Evolutionary conservation across 176 grass and related monocot species (phyloP).

Genomic region (bread wheat (Triticum aestivum)): IWGSC_CS_RefSeq_v2.1 NC_057801.1:680174560-680175059

Average conservation of each 20-base stretch:
- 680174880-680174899: not conserved
- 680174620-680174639: not conserved
- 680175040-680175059: no score
- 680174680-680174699: slow-evolving; percentile 19
- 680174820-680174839: slow-evolving; percentile 3
- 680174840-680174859: not conserved
- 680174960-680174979: no score
- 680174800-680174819: not conserved
- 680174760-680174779: not conserved
- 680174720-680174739: not conserved
- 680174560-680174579: no score
- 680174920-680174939: not conserved
- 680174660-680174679: slow-evolving; percentile 5
- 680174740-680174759: not conserved
- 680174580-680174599: no score
- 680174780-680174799: not conserved
- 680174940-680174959: no score
- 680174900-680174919: not conserved
- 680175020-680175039: no score
- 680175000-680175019: no score
- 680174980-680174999: no score
- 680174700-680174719: not conserved
- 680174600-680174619: not conserved
- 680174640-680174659: not conserved
- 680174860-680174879: not conserved